Evolutionary conservation across 495 filamentous ascomycete genomes (phyloP), one percentile per base, ranked within the genome.

Genomic region (Astrothelium subdiscretum): DNA sequence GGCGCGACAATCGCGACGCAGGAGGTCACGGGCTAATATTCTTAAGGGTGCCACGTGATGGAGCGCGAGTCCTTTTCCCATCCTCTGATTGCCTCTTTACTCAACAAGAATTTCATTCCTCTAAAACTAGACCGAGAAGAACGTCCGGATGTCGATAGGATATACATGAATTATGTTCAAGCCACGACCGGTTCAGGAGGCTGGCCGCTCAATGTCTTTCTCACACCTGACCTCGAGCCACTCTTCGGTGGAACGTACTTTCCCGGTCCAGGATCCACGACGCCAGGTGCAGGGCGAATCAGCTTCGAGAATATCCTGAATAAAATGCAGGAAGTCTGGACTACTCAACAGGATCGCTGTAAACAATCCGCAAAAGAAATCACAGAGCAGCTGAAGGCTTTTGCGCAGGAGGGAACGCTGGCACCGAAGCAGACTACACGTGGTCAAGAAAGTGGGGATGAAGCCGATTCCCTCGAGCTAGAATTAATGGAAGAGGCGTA

Each of bases 101-200:
- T 98, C 44, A 98, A 97, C 74, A 78, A 85, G 61, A 80, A 85
- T 54, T 97, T 97, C 73, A 85, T 98, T 26, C 94, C 94, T 8
- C 86, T 98, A 73, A 88, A 96, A 66, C 81, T 97, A 66, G 94
- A 98, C 71, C 85, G 92, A 31, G 94, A 98, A 73, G 92, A 97
- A 72, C 87, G 92, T 35, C 94, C 95, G 1, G 92, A 97, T 71
- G 83, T 97, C 67, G 94, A 98, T 71, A 87, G 90, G 59, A 91
- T 97, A 62, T 98, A 97, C 72, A 95, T 97, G 88, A 96, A 96
- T 75, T 98, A 95, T 76, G 89, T 95, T 32, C 90, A 96, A 76
- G 92, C 92, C 4, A 92, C 92, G 18, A 95, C 87, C 38, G 91
- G 90, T 22, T 90, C 87, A 1, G 95, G 91, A 2, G 94, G 94